Base-by-base conservation (phyloP, 2,329 filamentous ascomycete species). In the Fusarium piperis region DNA sequence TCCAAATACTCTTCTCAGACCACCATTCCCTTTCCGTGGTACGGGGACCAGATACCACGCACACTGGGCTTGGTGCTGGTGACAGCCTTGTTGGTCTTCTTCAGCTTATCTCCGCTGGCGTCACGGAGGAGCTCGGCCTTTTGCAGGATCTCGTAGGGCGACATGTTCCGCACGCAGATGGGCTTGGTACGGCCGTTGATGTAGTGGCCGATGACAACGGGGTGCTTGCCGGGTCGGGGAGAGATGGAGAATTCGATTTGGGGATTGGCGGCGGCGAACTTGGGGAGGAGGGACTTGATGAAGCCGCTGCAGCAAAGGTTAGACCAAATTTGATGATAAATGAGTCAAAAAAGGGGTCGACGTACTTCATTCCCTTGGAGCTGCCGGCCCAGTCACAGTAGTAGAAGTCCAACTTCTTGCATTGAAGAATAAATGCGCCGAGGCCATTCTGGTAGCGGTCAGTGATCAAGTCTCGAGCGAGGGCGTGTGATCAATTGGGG, bases 381-480 rank as follows among this genome's bases (percentile, higher is more conserved):
- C 94, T 97, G 71, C 95, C 96, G 64, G 93, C 94, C 90, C 93
- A 95, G 87, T 98, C 94, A 86, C 96, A 98, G 86, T 97, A 99
- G 85, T 97, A 93, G 79, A 99, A 94, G 82, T 97, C 94, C 81
- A 99, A 87, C 80, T 92, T 93, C 87, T 94, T 97, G 90, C 96
- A 99, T 86, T 97, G 95, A 65, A 98, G 90, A 83, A 99, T 94
- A 86, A 98, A 98, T 81, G 95, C 93, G 78, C 95, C 95, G 75
- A 98, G 88, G 87, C 96, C 96, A 86, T 99, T 98, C 95, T 98
- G 35, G 8, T 35, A 39, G 28, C 46, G 41, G 67, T 77, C 53
- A 76, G 78, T 53, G 32, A 41, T 26, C 15, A n/a, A 23, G 46
- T n/a, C 41, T 20, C 23, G 8, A 3, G 8, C 36, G 36, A 38